Percentiles rank a stretch among this genome's conserved stretches.
Conservation (phyloP, 2,329 filamentous ascomycete species). For the Coniochaeta sp. region DNA sequence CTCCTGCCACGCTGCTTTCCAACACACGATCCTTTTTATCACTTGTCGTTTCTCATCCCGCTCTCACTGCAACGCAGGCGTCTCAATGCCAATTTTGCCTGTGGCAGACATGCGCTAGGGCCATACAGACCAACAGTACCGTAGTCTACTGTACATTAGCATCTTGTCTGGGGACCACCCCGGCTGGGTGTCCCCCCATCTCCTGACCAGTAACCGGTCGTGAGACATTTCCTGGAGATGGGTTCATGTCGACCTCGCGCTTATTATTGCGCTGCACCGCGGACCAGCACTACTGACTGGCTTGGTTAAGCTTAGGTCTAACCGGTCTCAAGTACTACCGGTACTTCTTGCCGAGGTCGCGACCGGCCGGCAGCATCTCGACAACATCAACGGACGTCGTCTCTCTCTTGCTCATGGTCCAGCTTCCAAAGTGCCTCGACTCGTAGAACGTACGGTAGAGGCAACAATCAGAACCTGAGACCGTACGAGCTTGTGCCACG, state of each 20-base stretch:
- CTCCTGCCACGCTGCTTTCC: not conserved
- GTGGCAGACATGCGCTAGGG: not conserved
- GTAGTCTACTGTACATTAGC: not conserved
- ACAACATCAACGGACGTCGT: not conserved
- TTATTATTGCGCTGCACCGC: not conserved
- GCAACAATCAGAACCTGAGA: too few relatives aligned
- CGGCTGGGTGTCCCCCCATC: not conserved
- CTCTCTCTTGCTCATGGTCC: too few relatives aligned
- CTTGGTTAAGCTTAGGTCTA: not conserved
- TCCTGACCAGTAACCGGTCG: not conserved
- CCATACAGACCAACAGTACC: not conserved
- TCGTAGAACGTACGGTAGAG: too few relatives aligned
- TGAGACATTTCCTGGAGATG: not conserved
- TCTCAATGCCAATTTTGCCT: not conserved
- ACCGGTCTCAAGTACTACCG: not conserved
- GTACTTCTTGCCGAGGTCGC: not conserved
- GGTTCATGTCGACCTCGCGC: not conserved
- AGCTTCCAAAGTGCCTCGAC: too few relatives aligned
- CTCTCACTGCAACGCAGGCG: not conserved
- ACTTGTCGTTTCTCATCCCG: slow-evolving; percentile 1
- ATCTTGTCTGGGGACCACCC: not conserved
- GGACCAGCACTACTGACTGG: not conserved
- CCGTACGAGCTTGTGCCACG: not conserved
- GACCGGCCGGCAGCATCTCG: not conserved
- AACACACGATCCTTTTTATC: not conserved